These are phyloP conservation scores for Acanthamoeba lugdunensis DNA, from an alignment of 208 protist genomes.

Conservation along the genomic window DNA sequence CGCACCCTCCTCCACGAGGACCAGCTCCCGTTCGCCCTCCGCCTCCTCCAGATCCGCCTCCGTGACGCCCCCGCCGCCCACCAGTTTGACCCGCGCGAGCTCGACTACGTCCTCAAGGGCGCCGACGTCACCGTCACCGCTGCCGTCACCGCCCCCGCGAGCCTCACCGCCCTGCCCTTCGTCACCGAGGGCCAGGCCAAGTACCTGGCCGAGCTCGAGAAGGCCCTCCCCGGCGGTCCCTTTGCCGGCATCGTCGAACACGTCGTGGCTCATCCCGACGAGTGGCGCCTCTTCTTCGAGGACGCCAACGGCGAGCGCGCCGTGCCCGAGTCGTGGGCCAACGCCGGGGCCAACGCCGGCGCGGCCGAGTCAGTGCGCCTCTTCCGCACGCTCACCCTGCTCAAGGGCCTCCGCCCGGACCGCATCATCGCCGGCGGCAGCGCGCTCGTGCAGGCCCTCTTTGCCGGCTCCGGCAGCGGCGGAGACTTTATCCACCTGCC, in stretches of 20 bases:
- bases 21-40: constrained; percentile 93
- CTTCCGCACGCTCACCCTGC: constrained; percentile 84
- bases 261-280: constrained; percentile 70
- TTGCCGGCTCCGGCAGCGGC: constrained; percentile 72
- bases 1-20: constrained; percentile 95
- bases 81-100: constrained; percentile 74
- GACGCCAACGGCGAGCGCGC: constrained; percentile 30
- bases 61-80: constrained; percentile 59
- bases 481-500: constrained; percentile 79
- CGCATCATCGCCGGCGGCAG: constrained; percentile 73
- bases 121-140: constrained; percentile 72
- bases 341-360: not conserved
- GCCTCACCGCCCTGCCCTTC: constrained; percentile 9
- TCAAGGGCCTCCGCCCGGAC: constrained; percentile 87
- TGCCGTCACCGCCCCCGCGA: not conserved
- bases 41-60: constrained; percentile 93
- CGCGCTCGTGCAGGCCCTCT: constrained; percentile 84
- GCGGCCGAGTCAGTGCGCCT: constrained; percentile 1
- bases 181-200: constrained; percentile 53
- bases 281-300: constrained; percentile 74
- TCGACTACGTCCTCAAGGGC: constrained; percentile 81
- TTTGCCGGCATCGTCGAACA: constrained; percentile 68
- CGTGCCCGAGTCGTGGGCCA: constrained; percentile 72
- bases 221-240: constrained; percentile 8
- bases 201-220: constrained; percentile 65